Evolutionary conservation across 768 basidiomycete species (phyloP), one percentile per base, ranked within the genome.

Genomic region (Hericium rajendrae): DNA sequence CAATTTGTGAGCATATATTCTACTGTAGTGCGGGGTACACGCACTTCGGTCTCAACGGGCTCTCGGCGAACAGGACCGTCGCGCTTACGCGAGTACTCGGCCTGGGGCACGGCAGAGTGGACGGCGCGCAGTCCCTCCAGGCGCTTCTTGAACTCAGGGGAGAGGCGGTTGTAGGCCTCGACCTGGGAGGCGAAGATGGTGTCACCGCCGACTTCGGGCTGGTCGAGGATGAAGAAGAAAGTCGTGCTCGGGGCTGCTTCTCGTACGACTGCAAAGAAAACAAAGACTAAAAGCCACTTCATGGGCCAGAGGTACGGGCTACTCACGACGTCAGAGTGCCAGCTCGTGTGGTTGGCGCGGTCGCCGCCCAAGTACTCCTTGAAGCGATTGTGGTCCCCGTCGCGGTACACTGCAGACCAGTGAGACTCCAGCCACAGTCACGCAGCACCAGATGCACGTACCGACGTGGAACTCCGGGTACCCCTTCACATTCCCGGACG

Each of bases 221-320:
- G 75, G 58, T 79, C 78, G 52, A 82, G 76, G 60, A 79, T 74
- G 67, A 76, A 78, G 75, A 81, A 82, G 69, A 81, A 74, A 0
- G 80, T 82, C 15, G 77, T 79, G 20, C 77, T 74, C 2, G 80
- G 79, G 81, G 75, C 60, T 89, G 88, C 13, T 86, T 65, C 69
- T 94, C 80, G 65, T 82, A 81, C 0, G 78, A 79, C 74, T 76
- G 53, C 9, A 53, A 16, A 20, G n/a, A 2, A 18, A 13, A 13
- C 8, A 40, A 3, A 5, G 6, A 18, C 49, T 16, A 54, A 41
- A 38, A 50, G 28, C 6, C 9, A 16, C 9, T 20, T 15, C 22
- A 15, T 1, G 24, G 15, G 9, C 6, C n/a, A 4, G 24, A 40
- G 9, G 32, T 8, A 54, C 9, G 16, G 37, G 49, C 18, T 8